These are phyloP conservation scores for Phyllosticta citribraziliensis DNA, from an alignment of 2,329 filamentous ascomycete species.

Conservation along the genomic window DNA sequence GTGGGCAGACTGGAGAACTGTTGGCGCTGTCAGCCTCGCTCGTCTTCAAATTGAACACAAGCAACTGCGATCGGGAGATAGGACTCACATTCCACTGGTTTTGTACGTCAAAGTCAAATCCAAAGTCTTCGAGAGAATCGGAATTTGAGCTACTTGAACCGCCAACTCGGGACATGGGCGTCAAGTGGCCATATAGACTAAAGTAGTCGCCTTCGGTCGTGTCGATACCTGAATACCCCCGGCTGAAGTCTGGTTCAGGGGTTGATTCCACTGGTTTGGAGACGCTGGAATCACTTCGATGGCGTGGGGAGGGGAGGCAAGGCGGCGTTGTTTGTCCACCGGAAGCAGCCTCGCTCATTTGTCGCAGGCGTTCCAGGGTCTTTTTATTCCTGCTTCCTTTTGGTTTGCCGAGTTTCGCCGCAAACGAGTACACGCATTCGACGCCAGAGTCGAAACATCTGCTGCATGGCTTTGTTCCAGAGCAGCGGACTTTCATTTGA, in stretches of 20 bases:
- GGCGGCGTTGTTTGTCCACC: neutral
- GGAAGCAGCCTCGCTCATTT: neutral
- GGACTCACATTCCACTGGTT: neutral
- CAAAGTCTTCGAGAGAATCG: neutral
- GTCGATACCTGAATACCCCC: neutral
- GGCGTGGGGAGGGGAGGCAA: neutral
- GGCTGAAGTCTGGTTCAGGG: neutral
- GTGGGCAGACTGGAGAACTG: neutral
- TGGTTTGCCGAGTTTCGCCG: slow-evolving; percentile 4
- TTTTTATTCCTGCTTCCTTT: slow-evolving; percentile 7
- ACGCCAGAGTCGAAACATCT: neutral
- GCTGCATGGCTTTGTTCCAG: slow-evolving; percentile 3
- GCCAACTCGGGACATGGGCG: neutral
- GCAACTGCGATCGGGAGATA: neutral
- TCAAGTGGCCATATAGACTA: neutral
- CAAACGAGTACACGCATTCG: slow-evolving; percentile 1
- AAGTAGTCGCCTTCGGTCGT: neutral
- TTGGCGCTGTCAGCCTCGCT: neutral
- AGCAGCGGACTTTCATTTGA: slow-evolving; percentile 5
- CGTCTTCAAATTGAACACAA: neutral
- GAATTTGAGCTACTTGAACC: neutral
- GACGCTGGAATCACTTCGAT: neutral
- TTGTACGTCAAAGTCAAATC: neutral
- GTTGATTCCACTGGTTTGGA: neutral
- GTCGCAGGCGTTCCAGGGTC: slow-evolving; percentile 1